phyloP scores from a whole-genome alignment of 2,329 filamentous ascomycete species.

The Aureobasidium mangrovei region DNA sequence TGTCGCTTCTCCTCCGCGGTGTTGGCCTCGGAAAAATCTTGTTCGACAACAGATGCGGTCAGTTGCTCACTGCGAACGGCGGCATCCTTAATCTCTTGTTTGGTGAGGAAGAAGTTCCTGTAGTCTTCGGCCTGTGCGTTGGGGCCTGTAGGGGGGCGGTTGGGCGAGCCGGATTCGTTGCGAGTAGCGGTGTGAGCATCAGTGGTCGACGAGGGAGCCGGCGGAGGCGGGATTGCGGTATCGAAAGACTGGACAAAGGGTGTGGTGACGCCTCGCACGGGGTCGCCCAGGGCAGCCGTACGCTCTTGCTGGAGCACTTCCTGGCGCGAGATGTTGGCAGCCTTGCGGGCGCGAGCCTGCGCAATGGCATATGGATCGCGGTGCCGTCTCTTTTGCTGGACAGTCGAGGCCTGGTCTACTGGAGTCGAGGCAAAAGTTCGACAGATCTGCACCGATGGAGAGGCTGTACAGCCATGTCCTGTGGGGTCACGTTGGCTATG shows the following conservation, averaged over 20 bases:
- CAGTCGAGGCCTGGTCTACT: slow-evolving; percentile 48
- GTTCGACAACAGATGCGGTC: slow-evolving; percentile 45
- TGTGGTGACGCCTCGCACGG: slow-evolving; percentile 68
- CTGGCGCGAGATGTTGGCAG: slow-evolving; percentile 70
- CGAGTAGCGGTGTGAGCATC: not conserved
- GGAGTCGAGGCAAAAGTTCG: slow-evolving; percentile 53
- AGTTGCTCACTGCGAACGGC: slow-evolving; percentile 60
- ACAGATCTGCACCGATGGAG: slow-evolving; percentile 12
- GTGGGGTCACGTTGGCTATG: not conserved
- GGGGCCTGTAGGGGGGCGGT: slow-evolving; percentile 15
- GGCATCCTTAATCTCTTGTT: slow-evolving; percentile 57
- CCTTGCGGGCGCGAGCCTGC: slow-evolving; percentile 74
- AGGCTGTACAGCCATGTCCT: slow-evolving; percentile 10
- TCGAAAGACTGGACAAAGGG: slow-evolving; percentile 79
- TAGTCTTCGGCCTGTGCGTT: slow-evolving; percentile 31
- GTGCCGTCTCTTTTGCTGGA: slow-evolving; percentile 55
- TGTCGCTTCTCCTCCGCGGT: slow-evolving; percentile 20
- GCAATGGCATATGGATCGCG: slow-evolving; percentile 75
- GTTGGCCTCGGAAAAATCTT: slow-evolving; percentile 13
- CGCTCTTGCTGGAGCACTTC: slow-evolving; percentile 59
- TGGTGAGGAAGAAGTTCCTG: slow-evolving; percentile 69
- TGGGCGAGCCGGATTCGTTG: slow-evolving; percentile 12
- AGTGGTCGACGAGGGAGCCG: slow-evolving; percentile 14
- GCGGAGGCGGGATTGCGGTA: slow-evolving; percentile 40
- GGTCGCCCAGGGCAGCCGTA: slow-evolving; percentile 60